Percentiles rank a stretch among this genome's conserved stretches.
phyloP scores from a whole-genome alignment of 306 rosid genomes.

The Casuarina equisetifolia region DNA sequence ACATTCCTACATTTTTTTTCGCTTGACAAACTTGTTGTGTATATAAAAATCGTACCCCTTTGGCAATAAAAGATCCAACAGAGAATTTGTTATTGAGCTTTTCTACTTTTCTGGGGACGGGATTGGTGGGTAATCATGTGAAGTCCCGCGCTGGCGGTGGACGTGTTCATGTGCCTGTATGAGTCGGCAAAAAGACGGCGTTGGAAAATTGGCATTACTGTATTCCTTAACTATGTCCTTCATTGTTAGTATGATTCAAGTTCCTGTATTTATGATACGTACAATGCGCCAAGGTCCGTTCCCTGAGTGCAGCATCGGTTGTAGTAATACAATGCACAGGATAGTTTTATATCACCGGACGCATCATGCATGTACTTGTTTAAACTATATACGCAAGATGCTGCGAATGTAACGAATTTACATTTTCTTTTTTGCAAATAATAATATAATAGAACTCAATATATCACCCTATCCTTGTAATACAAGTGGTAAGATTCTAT shows the following conservation, averaged over 20 bases:
- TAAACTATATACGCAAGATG: neutral
- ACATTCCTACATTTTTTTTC: too few relatives aligned
- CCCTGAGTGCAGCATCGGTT: neutral
- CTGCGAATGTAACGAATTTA: neutral
- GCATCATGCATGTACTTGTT: neutral
- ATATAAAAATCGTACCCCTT: too few relatives aligned
- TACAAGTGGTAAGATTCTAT: neutral
- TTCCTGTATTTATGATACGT: neutral
- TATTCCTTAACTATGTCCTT: neutral
- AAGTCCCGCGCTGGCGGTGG: neutral
- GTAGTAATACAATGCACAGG: neutral
- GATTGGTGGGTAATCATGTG: conserved; percentile 18
- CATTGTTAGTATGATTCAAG: neutral
- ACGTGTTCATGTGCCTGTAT: conserved; percentile 23
- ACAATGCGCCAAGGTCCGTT: neutral
- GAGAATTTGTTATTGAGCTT: neutral
- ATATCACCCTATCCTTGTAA: neutral
- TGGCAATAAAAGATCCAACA: too few relatives aligned
- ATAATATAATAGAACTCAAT: too few relatives aligned
- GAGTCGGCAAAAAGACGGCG: neutral
- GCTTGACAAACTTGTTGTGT: too few relatives aligned
- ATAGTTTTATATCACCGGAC: neutral
- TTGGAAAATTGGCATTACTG: neutral
- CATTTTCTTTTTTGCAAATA: too few relatives aligned
- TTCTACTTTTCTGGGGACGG: neutral